A percentile compares a stretch with the other conserved stretches of the same genome.
Evolutionary conservation across 352 stramenopile genomes (phyloP).

Genomic region (Phytophthora litchii): DNA sequence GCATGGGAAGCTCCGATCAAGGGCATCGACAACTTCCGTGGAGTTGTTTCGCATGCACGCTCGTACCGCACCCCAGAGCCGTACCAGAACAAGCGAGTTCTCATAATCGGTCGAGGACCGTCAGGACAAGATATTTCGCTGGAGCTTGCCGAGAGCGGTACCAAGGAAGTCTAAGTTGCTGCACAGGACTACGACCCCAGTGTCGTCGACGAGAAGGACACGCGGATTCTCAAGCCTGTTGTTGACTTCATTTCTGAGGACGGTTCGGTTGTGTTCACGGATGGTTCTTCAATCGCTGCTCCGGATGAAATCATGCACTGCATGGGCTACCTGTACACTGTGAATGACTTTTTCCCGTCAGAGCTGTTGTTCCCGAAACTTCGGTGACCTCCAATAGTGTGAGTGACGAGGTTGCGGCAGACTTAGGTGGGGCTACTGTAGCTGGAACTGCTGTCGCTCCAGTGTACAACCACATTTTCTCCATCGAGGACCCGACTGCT

Average conservation of each 20-base stretch:
- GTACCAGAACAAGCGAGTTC: conserved; percentile 52
- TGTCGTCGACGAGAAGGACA: conserved; percentile 29
- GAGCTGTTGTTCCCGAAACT: conserved; percentile 47
- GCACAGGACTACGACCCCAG: conserved; percentile 43
- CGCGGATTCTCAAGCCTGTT: conserved; percentile 52
- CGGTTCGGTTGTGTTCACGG: conserved; percentile 53
- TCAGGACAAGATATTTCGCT: conserved; percentile 77
- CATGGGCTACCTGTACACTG: conserved; percentile 69
- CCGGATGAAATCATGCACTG: conserved; percentile 76
- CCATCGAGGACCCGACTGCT: conserved; percentile 67
- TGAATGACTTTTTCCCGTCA: conserved; percentile 50
- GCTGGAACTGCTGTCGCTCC: conserved; percentile 52
- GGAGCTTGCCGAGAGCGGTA: conserved; percentile 45
- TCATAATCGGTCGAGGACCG: conserved; percentile 68
- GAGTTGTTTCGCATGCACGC: conserved; percentile 46
- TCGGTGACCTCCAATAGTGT: conserved; percentile 16
- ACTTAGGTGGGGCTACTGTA: conserved; percentile 32
- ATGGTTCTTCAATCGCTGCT: conserved; percentile 45
- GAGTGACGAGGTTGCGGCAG: conserved; percentile 16
- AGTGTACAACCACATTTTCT: conserved; percentile 70
- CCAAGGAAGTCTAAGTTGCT: conserved; percentile 56
- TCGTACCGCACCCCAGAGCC: conserved; percentile 47
- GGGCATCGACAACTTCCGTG: conserved; percentile 54
- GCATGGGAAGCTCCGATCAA: conserved; percentile 49
- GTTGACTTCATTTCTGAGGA: conserved; percentile 48